A percentile compares a stretch with the other conserved stretches of the same genome.
Evolutionary conservation across 2,329 filamentous ascomycete species (phyloP).

Genomic region (Aspergillus phoenicis): DNA sequence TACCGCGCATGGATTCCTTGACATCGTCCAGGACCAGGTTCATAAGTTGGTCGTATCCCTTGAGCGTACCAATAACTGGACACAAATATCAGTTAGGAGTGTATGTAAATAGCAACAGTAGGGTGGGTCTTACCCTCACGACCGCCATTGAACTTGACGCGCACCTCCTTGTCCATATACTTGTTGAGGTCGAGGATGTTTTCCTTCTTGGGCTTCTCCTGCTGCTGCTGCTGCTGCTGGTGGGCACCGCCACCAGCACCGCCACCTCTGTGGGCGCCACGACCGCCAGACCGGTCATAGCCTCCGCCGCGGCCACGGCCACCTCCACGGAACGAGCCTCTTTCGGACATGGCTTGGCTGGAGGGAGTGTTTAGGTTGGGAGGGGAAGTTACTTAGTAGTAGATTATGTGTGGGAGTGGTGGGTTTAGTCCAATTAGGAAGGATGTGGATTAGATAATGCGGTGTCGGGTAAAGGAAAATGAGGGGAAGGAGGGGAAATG

Average conservation of each 20-base stretch:
- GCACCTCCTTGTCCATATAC: slow-evolving; percentile 96
- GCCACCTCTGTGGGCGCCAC: slow-evolving; percentile 49
- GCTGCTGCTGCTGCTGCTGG: slow-evolving; percentile 51
- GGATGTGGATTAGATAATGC: slow-evolving; percentile 8
- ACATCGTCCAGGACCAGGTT: slow-evolving; percentile 96
- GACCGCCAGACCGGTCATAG: slow-evolving; percentile 46
- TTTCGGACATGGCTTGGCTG: slow-evolving; percentile 42
- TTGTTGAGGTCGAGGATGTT: slow-evolving; percentile 94
- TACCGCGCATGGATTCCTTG: slow-evolving; percentile 85
- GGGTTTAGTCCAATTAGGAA: slow-evolving; percentile 1
- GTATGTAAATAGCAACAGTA: background rate
- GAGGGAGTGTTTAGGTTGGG: background rate
- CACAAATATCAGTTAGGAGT: background rate
- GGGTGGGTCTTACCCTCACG: slow-evolving; percentile 68
- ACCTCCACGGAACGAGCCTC: slow-evolving; percentile 60
- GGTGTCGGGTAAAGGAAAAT: background rate
- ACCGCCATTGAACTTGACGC: slow-evolving; percentile 94
- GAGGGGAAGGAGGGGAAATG: background rate
- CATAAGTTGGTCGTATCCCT: slow-evolving; percentile 97
- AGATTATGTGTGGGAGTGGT: slow-evolving; percentile 10
- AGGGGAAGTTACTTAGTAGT: background rate
- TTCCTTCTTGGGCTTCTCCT: slow-evolving; percentile 92
- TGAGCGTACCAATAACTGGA: slow-evolving; percentile 81
- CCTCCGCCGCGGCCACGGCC: slow-evolving; percentile 40
- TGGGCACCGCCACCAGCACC: slow-evolving; percentile 53